Evolutionary conservation across 495 filamentous ascomycete genomes (phyloP), one percentile per base, ranked within the genome.

Genomic region (Aspergillus sparsus): DNA sequence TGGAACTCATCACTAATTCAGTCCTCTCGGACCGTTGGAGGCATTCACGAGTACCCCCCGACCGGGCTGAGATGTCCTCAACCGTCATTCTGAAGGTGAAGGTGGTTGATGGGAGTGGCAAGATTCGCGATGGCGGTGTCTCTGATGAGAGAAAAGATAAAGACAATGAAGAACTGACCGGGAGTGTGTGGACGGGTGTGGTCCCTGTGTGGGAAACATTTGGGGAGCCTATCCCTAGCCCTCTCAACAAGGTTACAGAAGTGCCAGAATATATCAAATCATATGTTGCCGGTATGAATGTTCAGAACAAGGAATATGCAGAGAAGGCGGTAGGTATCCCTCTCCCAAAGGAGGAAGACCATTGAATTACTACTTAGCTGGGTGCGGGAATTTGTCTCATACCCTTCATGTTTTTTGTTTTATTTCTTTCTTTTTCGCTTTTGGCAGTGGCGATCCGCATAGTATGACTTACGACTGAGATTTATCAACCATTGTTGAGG

Each of bases 101-200:
- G 27, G 77, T 96, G 60, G 76, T 80, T 21, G 83, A 83, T 62
- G 93, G 89, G 2, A 91, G 87, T 68, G 91, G 87, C 11, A 96
- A 97, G 83, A 76, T 92, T 36, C 77, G 91, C 4, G 77, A 76
- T 13, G 92, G 91, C 0, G 76, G 74, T 42, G 87, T 91, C 0
- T 77, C 79, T 6, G 93, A 96, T 66, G 89, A 91, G 50, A 81
- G 73, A 56, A 86, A 80, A 50, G 93, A 97, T 69, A 67, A 77
- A 52, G 80, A 82, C 35, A 79, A 88, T 50, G 78, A 78, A n/a
- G 84, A 83, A 15, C 53, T 95, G 27, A 77, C 78, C 11, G 74
- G 71, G 8, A 76, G 77, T 36, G 84, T 89, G 7, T 96, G 91
- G 92, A 89, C 87, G 0, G 92, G 92, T 0, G 91, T 95, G n/a